Base-by-base conservation (phyloP, 1,284 basidiomycete species). In the Fomitopsis betulina region DNA sequence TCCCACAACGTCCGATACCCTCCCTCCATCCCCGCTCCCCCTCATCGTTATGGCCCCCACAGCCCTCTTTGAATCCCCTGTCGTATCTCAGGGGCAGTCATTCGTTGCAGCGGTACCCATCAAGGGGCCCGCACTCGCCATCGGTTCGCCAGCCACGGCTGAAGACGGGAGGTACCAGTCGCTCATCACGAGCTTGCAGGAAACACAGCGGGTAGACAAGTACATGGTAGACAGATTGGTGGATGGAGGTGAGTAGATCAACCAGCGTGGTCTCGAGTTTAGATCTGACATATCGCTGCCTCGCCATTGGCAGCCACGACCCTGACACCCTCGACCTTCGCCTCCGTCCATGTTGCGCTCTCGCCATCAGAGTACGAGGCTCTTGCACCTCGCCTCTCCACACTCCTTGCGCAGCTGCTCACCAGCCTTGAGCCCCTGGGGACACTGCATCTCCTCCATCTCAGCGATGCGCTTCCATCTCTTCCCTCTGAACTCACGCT, bases 171-270 rank as follows among this genome's bases (percentile, higher is more conserved):
- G 79, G 67, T 93, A 93, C 68, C 90, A 92, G 68, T 73, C 78
- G 5, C 72, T 89, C 58, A 79, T 92, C 54, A 78, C 82, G 3
- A 76, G 79, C 58, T 73, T 91, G 54, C 81, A 84, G 71, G 69
- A 72, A 58, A 69, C 76, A 17, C 72, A 80, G 59, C 69, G 72
- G 39, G 84, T 90, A 42, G 89, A 92, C 65, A 84, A 79, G 64
- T 84, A 91, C 68, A 83, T 93, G 75, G 73, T 92, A 35, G 91
- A 93, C 68, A 79, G 90, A 62, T 72, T 93, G 58, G 74, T 91
- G 21, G 91, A 89, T 70, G 79, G 81, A 78, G 90, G 90, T 91
- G 67, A 51, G 76, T 71, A 33, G 57, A 53, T 27, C 60, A 55
- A 55, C 45, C 55, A 57, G 45, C 60, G n/a, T 59, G 51, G 37